Base-by-base conservation (phyloP, 768 basidiomycete species). In the Coprinopsis strossmayeri region DNA sequence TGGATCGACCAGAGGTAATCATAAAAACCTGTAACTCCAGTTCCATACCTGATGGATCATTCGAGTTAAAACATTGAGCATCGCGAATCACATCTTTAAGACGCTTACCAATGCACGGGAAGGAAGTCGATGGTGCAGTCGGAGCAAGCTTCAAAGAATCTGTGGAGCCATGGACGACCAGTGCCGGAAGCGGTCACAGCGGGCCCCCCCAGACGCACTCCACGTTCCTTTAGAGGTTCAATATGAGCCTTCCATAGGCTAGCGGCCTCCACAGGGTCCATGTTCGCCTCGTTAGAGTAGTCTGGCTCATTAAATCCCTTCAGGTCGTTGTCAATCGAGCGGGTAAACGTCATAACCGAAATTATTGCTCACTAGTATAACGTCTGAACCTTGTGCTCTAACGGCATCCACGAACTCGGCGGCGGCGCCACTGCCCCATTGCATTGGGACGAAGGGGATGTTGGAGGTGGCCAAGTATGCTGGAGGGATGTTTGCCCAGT, bases 211-310 rank as follows among this genome's bases (percentile, higher is more conserved):
- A 84, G 65, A 9, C 69, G 68, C 27, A 82, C 59, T 3, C 77
- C 78, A 20, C 57, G 46, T 3, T 63, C 59, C 53, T 75, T 78
- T 44, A 84, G 58, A 0, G 82, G 82, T 51, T 84, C 68, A 23
- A 83, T 64, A 51, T 75, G 71, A 52, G 73, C 66, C 60, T 69
- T 73, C 83, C 83, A 85, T 7, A 80, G 60, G n/a, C 69, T 61
- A 1, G 78, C 75, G 35, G 75, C 76, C 18, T 68, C 64, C 9
- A 59, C 59, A 4, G 74, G 68, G 25, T 65, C 57, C 35, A 78
- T 70, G 41, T 78, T 73, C 17, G 76, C 68, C 53, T 78, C 68
- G 28, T 69, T 53, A 41, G 57, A 57, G 51, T 79, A 72, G 53
- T 92, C 83, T 3, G 87, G 87, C 43, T 68, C 66, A 46, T 67